Evolutionary conservation across 805 yeast species (phyloP).

Genomic region (Lipomyces mesembrius): DNA sequence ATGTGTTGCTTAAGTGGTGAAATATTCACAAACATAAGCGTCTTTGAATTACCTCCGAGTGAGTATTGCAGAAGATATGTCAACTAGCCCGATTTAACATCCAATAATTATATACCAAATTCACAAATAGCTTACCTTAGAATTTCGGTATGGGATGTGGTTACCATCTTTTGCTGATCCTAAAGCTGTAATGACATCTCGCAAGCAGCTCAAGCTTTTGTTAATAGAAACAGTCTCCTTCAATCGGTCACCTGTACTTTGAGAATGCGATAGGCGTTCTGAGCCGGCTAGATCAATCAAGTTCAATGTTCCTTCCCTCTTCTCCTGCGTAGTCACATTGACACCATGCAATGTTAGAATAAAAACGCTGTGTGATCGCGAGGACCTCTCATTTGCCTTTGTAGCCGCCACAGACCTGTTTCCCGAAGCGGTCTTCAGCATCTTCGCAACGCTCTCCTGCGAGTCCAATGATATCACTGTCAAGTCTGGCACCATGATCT

Average conservation of each 20-base stretch:
- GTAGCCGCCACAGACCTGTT: constrained; percentile 84
- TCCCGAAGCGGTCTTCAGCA: constrained; percentile 60
- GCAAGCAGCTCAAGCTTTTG: constrained; percentile 82
- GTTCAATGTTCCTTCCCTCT: constrained; percentile 66
- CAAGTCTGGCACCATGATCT: constrained; percentile 66
- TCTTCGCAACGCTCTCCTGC: constrained; percentile 54
- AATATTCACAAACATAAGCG: constrained; percentile 89
- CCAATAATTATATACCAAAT: background rate
- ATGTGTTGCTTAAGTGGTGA: constrained; percentile 68
- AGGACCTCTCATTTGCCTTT: constrained; percentile 77
- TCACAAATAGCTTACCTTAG: constrained; percentile 49
- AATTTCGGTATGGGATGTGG: constrained; percentile 71
- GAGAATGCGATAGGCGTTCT: constrained; percentile 76
- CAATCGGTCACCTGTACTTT: constrained; percentile 77
- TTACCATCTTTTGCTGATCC: constrained; percentile 48
- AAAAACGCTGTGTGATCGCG: constrained; percentile 89
- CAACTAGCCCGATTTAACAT: constrained; percentile 44
- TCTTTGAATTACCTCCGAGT: constrained; percentile 81
- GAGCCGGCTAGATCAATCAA: constrained; percentile 94
- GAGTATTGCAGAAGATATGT: constrained; percentile 86
- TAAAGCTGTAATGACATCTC: constrained; percentile 83
- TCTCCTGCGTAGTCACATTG: constrained; percentile 56
- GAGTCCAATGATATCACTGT: constrained; percentile 54
- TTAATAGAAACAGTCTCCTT: constrained; percentile 89
- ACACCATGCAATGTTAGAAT: constrained; percentile 63